Evolutionary conservation across 352 stramenopile species (phyloP), one percentile per base, ranked within the genome.

Genomic region (Phytophthora chlamydospora): DNA sequence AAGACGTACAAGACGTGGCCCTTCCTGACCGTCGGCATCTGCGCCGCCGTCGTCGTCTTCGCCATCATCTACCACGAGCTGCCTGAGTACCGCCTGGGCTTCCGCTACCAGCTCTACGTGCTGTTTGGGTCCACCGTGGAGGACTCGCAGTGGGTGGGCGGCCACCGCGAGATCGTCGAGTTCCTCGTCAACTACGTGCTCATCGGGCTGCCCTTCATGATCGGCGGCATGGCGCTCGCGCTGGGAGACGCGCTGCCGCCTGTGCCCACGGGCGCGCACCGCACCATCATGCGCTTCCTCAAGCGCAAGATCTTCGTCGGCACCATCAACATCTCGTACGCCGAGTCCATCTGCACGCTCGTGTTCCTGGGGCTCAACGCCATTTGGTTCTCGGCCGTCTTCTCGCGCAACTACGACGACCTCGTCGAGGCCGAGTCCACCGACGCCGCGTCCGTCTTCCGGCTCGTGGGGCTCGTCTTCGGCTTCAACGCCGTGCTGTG

Each of bases 1-100:
- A 93, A 93, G 62, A 90, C 80, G 41, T 91, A 92, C 75, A 93
- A 93, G 73, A 71, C 68, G 47, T 93, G 85, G 85, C 85, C 85
- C 4, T 93, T 90, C 50, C 56, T 81, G 11, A 68, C 82, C 27
- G 85, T 93, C 17, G 62, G 42, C 3, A 12, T 78, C 35, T 86
- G 79, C 42, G 80, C 79, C 0, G 19, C 62, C 3, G 8, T 90
- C 49, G 79, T 89, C 31, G 21, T 82, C 45, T 89, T 88, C 50
- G 74, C 56, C 27, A 86, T 85, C 67, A 85, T 93, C 53, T 91
- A 82, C 66, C 75, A 88, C 56, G 66, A 93, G 39, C 58, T 93
- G 31, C 79, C 85, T 5, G 79, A 91, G 64, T 93, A 91, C 63
- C 73, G 85, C 11, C 29, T 85, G 3, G 69, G 77, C 38, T 68